Evolutionary conservation across 257 asterid genomes (phyloP).

Genomic region (Asclepias syriaca): DNA sequence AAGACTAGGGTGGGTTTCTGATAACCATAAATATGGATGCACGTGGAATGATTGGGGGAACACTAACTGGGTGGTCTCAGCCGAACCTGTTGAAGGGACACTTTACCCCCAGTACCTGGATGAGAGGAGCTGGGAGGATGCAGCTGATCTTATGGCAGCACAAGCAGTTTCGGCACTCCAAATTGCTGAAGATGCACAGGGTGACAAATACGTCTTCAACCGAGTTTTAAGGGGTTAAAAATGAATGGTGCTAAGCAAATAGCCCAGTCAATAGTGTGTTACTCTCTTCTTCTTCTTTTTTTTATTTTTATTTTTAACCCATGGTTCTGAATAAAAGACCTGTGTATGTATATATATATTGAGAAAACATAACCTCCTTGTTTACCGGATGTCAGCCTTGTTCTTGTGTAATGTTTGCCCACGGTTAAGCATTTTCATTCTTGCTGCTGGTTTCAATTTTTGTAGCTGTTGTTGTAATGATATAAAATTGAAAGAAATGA

Average conservation of each 20-base stretch:
- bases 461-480: not conserved
- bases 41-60: conserved; percentile 36
- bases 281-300: conserved; percentile 11
- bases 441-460: conserved; percentile 12
- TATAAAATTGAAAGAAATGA: not conserved
- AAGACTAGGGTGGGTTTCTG: conserved; percentile 39
- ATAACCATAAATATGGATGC: conserved; percentile 32
- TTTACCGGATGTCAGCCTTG: conserved; percentile 18
- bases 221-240: conserved; percentile 56
- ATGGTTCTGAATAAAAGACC: conserved; percentile 41
- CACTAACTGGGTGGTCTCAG: conserved; percentile 36
- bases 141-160: conserved; percentile 76
- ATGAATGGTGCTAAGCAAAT: not conserved
- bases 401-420: conserved; percentile 4
- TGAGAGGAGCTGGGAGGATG: conserved; percentile 36
- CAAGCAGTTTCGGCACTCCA: conserved; percentile 80
- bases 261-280: conserved; percentile 22
- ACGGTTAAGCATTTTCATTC: not conserved
- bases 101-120: conserved; percentile 37
- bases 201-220: conserved; percentile 52
- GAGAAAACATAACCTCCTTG: conserved; percentile 24
- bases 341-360: conserved; percentile 32
- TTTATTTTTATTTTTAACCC: no score
- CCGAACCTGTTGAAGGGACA: conserved; percentile 39
- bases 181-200: conserved; percentile 66